These are phyloP conservation scores for Cercospora brassicicola DNA, from an alignment of 2,329 filamentous ascomycete species.

Conservation along the genomic window DNA sequence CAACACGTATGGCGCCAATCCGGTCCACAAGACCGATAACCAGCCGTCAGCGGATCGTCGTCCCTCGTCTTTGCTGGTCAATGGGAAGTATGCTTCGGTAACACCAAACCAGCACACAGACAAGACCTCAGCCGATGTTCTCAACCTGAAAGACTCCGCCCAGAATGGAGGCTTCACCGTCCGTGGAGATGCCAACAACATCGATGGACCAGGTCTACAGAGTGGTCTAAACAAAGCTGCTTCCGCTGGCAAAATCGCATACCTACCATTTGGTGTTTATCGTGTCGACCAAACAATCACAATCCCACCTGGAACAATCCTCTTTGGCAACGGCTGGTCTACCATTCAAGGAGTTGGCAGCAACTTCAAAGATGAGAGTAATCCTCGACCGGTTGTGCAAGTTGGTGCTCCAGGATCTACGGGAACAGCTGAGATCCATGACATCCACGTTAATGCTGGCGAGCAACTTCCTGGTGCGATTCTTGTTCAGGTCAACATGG, in stretches of 20 bases:
- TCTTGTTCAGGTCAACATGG: conserved; percentile 54
- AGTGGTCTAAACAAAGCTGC: conserved; percentile 24
- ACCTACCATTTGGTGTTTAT: conserved; percentile 48
- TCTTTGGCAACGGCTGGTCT: conserved; percentile 58
- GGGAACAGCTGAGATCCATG: conserved; percentile 53
- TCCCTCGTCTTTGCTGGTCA: background rate
- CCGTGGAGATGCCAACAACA: conserved; percentile 40
- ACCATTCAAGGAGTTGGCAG: conserved; percentile 49
- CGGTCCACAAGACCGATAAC: conserved; percentile 15
- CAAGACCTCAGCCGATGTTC: conserved; percentile 14
- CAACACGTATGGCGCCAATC: conserved; percentile 22
- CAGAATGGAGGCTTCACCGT: conserved; percentile 20
- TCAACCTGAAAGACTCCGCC: conserved; percentile 19
- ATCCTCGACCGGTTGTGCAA: conserved; percentile 52
- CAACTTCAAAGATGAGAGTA: conserved; percentile 46
- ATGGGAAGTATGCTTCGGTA: conserved; percentile 11
- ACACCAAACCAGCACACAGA: conserved; percentile 11
- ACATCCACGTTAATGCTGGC: conserved; percentile 54
- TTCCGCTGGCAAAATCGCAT: conserved; percentile 39
- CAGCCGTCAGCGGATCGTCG: background rate
- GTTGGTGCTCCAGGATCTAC: conserved; percentile 54
- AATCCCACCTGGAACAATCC: conserved; percentile 51
- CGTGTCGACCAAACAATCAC: conserved; percentile 48
- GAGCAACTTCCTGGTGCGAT: conserved; percentile 47
- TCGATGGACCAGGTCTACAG: conserved; percentile 37